These are phyloP conservation scores for Coemansia sp. DNA, from an alignment of 192 early-diverging fungal genomes.

Conservation along the genomic window DNA sequence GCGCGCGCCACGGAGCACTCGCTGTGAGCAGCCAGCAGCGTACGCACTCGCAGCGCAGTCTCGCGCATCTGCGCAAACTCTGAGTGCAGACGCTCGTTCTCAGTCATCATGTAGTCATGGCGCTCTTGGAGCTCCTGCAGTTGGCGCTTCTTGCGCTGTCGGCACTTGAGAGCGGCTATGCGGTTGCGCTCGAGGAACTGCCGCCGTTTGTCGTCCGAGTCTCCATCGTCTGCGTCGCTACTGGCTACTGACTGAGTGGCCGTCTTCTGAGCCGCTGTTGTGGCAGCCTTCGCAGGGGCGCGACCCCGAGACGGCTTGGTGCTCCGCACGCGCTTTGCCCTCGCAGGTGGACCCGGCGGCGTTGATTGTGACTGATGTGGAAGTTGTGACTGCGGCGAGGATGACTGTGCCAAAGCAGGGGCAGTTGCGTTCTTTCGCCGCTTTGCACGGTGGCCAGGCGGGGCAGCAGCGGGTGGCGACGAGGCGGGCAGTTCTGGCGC, in stretches of 20 bases:
- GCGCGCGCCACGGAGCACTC: slow-evolving; percentile 72
- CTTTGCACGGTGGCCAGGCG: neutral
- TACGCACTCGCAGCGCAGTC: slow-evolving; percentile 72
- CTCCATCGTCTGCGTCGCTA: neutral
- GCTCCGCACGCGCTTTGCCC: slow-evolving; percentile 22
- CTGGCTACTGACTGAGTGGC: neutral
- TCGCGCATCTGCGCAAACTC: slow-evolving; percentile 60
- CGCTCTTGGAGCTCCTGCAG: slow-evolving; percentile 71
- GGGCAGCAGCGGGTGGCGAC: neutral
- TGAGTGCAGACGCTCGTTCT: slow-evolving; percentile 41
- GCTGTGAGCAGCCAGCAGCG: slow-evolving; percentile 73
- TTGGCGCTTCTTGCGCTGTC: slow-evolving; percentile 92
- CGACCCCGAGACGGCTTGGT: neutral
- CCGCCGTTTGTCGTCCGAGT: slow-evolving; percentile 70
- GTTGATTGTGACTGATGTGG: neutral
- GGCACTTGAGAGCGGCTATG: slow-evolving; percentile 84
- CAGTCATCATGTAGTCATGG: slow-evolving; percentile 33
- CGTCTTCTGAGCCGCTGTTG: slow-evolving; percentile 1
- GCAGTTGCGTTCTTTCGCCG: slow-evolving; percentile 3
- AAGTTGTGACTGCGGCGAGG: neutral
- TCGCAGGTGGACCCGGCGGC: slow-evolving; percentile 2
- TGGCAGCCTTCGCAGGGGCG: neutral
- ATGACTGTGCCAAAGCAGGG: neutral
- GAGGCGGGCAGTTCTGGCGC: neutral
- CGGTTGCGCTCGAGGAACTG: slow-evolving; percentile 90